Conservation (phyloP, 2,329 filamentous ascomycete species). For the Volutella citrinella region DNA sequence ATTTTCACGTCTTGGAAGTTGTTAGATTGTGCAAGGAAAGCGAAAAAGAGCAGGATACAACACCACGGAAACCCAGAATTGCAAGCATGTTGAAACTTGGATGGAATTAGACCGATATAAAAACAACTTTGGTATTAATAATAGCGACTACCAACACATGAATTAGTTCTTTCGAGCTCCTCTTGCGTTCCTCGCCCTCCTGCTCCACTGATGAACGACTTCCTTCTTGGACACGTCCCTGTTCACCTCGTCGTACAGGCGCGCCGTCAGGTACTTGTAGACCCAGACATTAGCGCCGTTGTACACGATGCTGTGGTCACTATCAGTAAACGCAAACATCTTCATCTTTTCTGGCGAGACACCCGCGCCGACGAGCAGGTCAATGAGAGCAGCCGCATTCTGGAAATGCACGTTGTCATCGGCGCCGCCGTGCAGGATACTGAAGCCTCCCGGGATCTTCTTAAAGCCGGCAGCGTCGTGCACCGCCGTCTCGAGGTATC, state of each 20-base stretch:
- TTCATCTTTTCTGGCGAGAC: constrained; percentile 61
- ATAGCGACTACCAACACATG: too few species aligned
- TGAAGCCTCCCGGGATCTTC: constrained; percentile 56
- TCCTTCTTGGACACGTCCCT: constrained; percentile 39
- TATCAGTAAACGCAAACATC: constrained; percentile 64
- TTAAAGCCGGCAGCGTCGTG: constrained; percentile 58
- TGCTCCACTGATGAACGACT: constrained; percentile 35
- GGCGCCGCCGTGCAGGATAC: constrained; percentile 63
- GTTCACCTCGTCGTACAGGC: constrained; percentile 60
- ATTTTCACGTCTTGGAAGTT: too few species aligned
- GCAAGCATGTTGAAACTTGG: too few species aligned
- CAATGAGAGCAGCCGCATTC: constrained; percentile 59
- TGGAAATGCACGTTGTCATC: constrained; percentile 74
- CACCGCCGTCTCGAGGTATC: constrained; percentile 61
- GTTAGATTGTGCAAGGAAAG: too few species aligned
- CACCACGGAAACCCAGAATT: too few species aligned
- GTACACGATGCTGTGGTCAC: constrained; percentile 59
- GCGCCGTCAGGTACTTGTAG: constrained; percentile 61
- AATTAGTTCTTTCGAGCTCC: too few species aligned
- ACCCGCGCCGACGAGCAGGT: constrained; percentile 56
- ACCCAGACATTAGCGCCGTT: constrained; percentile 53
- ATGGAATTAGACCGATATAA: too few species aligned
- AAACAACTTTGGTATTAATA: too few species aligned
- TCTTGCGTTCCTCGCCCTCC: too few species aligned
- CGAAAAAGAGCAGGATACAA: too few species aligned